Base-by-base conservation (phyloP, 1,284 basidiomycete species). In the Ganoderma lucidum region DNA sequence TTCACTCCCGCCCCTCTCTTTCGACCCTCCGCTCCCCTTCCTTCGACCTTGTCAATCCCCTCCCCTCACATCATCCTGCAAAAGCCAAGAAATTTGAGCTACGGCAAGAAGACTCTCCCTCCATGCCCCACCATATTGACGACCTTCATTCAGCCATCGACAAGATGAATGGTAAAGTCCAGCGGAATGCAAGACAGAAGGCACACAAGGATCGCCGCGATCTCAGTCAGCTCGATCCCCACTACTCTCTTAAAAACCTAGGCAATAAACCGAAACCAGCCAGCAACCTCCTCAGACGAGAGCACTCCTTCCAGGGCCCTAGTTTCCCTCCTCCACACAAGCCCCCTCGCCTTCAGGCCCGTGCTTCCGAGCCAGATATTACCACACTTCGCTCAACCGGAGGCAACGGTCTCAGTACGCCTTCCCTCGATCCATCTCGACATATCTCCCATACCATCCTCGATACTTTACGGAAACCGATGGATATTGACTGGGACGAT, bases 401-500 rank as follows among this genome's bases (percentile, higher is more conserved):
- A 39, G 32, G 35, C 8, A n/a, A 19, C 17, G 19, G 8, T n/a
- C 19, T 14, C 19, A 3, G 17, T n/a, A 39, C 56, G 3, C 56
- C 56, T 5, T 19, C 19, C 56, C 32, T 3, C 23, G 56, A 4
- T 15, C 4, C 39, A 19, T 42, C 59, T 35, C 37, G 14, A 10
- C 19, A 30, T 39, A 35, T 28, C 19, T 14, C 59, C 6, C 59
- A 23, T 28, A 1, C 37, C 39, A 41, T 60, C 39, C 39, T 60
- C 35, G n/a, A 42, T 19, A 58, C 45, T 15, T 39, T 51, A 45
- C 10, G 23, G 37, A 68, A 19, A 35, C 41, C 42, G 32, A 55
- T 3, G 69, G 64, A 14, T 48, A 70, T 23, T 9, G 69, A 67
- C 4, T 63, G 68, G 39, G 64, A 63, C 15, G 63, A 62, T 45